phyloP scores from a whole-genome alignment of 352 stramenopile species.

The Globisporangium middletonii region DNA sequence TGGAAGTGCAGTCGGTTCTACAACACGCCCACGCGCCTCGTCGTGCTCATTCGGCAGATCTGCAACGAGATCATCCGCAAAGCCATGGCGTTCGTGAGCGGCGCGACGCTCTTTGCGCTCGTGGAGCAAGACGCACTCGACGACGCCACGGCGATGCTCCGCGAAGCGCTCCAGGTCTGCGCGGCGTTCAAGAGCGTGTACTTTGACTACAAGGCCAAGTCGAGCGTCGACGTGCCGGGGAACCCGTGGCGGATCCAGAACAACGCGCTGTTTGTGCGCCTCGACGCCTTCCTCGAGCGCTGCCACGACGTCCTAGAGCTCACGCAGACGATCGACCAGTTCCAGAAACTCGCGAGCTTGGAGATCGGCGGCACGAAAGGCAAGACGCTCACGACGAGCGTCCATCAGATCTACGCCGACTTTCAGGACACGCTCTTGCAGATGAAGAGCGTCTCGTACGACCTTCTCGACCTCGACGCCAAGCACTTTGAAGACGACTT shows the following conservation, averaged over 20 bases:
- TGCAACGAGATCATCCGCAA: slow-evolving; percentile 88
- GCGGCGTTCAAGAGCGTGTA: slow-evolving; percentile 90
- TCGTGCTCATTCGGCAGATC: slow-evolving; percentile 86
- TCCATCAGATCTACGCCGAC: slow-evolving; percentile 86
- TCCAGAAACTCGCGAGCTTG: slow-evolving; percentile 82
- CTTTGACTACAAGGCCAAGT: slow-evolving; percentile 91
- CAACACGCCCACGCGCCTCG: slow-evolving; percentile 83
- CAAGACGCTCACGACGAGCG: slow-evolving; percentile 87
- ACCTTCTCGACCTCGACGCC: slow-evolving; percentile 86
- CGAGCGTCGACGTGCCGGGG: slow-evolving; percentile 61
- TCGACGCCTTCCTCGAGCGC: slow-evolving; percentile 90
- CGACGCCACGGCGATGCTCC: slow-evolving; percentile 64
- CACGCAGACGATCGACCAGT: slow-evolving; percentile 87
- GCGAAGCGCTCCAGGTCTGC: slow-evolving; percentile 72
- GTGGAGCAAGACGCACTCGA: slow-evolving; percentile 73
- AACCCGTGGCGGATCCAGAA: slow-evolving; percentile 91
- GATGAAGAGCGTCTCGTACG: slow-evolving; percentile 83
- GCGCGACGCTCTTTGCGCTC: slow-evolving; percentile 74
- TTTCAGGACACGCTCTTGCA: slow-evolving; percentile 72
- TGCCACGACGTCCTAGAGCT: slow-evolving; percentile 89
- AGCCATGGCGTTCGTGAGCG: slow-evolving; percentile 62
- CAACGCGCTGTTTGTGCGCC: slow-evolving; percentile 87
- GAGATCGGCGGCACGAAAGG: slow-evolving; percentile 91
- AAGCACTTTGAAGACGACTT: slow-evolving; percentile 91
- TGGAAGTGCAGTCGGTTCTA: slow-evolving; percentile 91